Evolutionary conservation across 1,284 basidiomycete genomes (phyloP), one percentile per base, ranked within the genome.

Genomic region (Cryptococcus amylolentus): DNA sequence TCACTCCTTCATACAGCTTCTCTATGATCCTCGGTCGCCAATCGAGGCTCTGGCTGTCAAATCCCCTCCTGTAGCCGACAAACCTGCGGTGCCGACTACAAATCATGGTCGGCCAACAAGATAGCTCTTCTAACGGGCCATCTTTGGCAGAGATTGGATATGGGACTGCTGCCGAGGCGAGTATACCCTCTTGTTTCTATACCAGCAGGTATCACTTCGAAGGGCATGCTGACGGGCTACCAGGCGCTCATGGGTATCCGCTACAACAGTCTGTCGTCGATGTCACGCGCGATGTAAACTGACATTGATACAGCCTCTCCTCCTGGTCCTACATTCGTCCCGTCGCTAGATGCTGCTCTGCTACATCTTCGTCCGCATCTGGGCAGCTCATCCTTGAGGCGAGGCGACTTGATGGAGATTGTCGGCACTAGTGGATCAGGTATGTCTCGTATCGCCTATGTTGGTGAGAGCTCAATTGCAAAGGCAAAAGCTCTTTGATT

Each of bases 401-500:
- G 73, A 42, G 76, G 75, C n/a, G 76, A 78, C 56, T 54, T 78
- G 27, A 43, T 76, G 2, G 75, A 77, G 56, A 16, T 77, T 10
- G 62, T 72, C 28, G 76, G 76, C 1, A 59, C 72, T 0, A 70
- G 63, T 16, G 76, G 76, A 6, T 69, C 68, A 26, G 76, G 76
- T 53, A 63, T 64, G 70, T 69, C 61, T 4, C 37, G 12, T 13
- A 39, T 39, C 31, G 14, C 43, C 14, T 46, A 12, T 37, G 12
- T 28, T 20, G 12, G n/a, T 42, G 28, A 8, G 27, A 28, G 12
- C 41, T 52, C 9, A 27, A 23, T 4, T 26, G 16, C n/a, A 20
- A 40, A 71, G 68, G 70, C 40, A 72, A 72, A 47, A 68, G 68
- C 10, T 55, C 64, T 4, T 52, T 69, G 18, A 26, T 66, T 6